phyloP scores from a whole-genome alignment of 2,329 filamentous ascomycete genomes.

The Phoma sp. region DNA sequence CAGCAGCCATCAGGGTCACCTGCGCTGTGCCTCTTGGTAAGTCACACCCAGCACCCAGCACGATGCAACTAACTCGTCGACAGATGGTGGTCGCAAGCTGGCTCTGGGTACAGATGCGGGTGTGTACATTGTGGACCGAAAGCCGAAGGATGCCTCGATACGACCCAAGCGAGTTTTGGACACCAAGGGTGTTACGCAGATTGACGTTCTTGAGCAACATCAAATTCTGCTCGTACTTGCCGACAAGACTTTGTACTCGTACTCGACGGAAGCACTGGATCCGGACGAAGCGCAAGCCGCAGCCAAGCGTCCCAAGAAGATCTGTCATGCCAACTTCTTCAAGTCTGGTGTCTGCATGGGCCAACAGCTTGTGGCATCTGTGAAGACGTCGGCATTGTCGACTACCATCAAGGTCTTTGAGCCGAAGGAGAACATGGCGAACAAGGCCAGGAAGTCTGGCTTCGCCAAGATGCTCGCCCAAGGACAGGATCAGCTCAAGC shows the following conservation, averaged over 20 bases:
- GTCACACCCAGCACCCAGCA: conserved; percentile 35
- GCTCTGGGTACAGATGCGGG: conserved; percentile 94
- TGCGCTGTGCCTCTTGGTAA: conserved; percentile 90
- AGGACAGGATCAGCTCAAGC: conserved; percentile 92
- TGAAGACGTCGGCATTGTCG: conserved; percentile 90
- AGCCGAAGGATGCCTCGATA: conserved; percentile 76
- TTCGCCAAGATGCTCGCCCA: conserved; percentile 94
- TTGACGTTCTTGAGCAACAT: conserved; percentile 96
- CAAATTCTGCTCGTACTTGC: conserved; percentile 87
- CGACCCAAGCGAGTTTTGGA: conserved; percentile 86
- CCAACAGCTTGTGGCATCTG: conserved; percentile 91
- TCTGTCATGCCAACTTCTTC: conserved; percentile 98
- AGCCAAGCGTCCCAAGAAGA: conserved; percentile 89
- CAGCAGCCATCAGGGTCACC: conserved; percentile 85
- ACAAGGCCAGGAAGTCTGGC: conserved; percentile 94
- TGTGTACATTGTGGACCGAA: conserved; percentile 89
- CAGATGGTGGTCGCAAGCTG: conserved; percentile 92
- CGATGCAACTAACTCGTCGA: conserved; percentile 29
- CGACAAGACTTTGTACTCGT: conserved; percentile 91
- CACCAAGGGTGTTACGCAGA: conserved; percentile 84
- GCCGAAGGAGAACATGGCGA: conserved; percentile 91
- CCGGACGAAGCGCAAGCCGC: conserved; percentile 75
- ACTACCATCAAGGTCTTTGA: conserved; percentile 99
- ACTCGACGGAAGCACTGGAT: conserved; percentile 84
- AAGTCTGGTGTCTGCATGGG: conserved; percentile 95